phyloP scores from a whole-genome alignment of 2,329 filamentous ascomycete species.

The Fusarium albidum region DNA sequence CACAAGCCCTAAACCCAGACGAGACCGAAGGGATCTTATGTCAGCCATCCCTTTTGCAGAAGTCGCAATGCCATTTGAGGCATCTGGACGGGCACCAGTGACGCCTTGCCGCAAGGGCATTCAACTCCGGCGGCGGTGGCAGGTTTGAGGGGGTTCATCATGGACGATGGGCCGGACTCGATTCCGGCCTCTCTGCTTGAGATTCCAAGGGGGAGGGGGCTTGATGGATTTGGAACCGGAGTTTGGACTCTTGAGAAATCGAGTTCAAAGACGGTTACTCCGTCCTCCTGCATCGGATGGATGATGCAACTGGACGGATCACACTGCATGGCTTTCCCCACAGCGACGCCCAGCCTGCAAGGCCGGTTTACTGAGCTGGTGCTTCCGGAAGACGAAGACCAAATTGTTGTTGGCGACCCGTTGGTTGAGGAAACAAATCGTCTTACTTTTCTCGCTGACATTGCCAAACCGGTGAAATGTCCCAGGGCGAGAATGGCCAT shows the following conservation, averaged over 20 bases:
- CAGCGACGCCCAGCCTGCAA: conserved; percentile 12
- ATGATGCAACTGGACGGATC: conserved; percentile 13
- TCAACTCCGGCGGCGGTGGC: too few species aligned
- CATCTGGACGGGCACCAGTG: too few species aligned
- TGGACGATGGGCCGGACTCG: conserved; percentile 1
- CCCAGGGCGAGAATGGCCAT: conserved; percentile 2
- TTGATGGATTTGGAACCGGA: not conserved
- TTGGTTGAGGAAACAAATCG: conserved; percentile 15
- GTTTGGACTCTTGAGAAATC: not conserved
- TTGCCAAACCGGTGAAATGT: conserved; percentile 22
- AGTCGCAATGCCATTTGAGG: too few species aligned
- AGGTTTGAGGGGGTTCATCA: too few species aligned
- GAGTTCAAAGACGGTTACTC: conserved; percentile 16
- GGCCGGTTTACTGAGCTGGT: conserved; percentile 6
- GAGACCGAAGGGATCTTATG: too few species aligned
- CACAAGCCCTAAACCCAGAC: too few species aligned
- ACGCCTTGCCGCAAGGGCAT: too few species aligned
- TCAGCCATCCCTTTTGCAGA: too few species aligned
- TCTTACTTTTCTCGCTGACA: not conserved
- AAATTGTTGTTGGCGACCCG: conserved; percentile 27
- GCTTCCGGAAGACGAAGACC: conserved; percentile 21
- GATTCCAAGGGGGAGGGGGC: conserved; percentile 9
- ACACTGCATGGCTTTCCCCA: conserved; percentile 24
- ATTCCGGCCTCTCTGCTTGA: conserved; percentile 20
- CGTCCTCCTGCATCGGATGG: conserved; percentile 23